Evolutionary conservation across 768 basidiomycete genomes (phyloP).

Genomic region (Coprinopsis cinerea): DNA sequence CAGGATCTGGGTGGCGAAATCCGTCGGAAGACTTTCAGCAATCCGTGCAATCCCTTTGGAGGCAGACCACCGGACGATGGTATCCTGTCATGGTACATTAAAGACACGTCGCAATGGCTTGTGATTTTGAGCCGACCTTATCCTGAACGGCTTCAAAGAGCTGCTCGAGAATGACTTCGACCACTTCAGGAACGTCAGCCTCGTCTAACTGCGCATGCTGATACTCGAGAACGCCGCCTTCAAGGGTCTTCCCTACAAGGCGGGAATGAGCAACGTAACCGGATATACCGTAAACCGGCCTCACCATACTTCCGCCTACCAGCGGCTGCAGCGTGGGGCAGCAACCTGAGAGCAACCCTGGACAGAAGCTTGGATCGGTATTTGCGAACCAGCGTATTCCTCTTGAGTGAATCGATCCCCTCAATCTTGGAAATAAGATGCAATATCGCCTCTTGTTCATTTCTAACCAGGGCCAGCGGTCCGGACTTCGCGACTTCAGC

Average conservation of each 20-base stretch:
- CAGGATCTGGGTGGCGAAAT: conserved; percentile 76
- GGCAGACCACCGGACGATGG: conserved; percentile 89
- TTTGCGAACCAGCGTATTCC: conserved; percentile 67
- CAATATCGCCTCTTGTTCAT: conserved; percentile 38
- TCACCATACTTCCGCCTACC: conserved; percentile 38
- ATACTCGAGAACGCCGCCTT: conserved; percentile 17
- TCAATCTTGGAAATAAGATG: conserved; percentile 40
- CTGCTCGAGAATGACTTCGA: conserved; percentile 69
- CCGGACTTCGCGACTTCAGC: conserved; percentile 67
- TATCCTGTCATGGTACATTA: conserved; percentile 60
- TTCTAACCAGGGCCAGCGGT: conserved; percentile 45
- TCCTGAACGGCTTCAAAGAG: conserved; percentile 75
- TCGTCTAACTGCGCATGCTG: conserved; percentile 20
- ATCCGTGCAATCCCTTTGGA: conserved; percentile 90
- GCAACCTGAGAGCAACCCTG: conserved; percentile 53
- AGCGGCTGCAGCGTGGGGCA: conserved; percentile 41
- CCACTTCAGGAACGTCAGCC: conserved; percentile 68
- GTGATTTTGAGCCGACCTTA: conserved; percentile 42
- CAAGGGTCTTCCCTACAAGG: conserved; percentile 12
- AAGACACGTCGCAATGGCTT: background rate
- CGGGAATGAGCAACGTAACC: background rate
- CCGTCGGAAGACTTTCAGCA: conserved; percentile 69
- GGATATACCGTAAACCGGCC: background rate
- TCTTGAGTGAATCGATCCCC: conserved; percentile 31
- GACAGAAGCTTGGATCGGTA: conserved; percentile 61